phyloP scores from a whole-genome alignment of 2,329 filamentous ascomycete species.

The Thermoascus crustaceus region DNA sequence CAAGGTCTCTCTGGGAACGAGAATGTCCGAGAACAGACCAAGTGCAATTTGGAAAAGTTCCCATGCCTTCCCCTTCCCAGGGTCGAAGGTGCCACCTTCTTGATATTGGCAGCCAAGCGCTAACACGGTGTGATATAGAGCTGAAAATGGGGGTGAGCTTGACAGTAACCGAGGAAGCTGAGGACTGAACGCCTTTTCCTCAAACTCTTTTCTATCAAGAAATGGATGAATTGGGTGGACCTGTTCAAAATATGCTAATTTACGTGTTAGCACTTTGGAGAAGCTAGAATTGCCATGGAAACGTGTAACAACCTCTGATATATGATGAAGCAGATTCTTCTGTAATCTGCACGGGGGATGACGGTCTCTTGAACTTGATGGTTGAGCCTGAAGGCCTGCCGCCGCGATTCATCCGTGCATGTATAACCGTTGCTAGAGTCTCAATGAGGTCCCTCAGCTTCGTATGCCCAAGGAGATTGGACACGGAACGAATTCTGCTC shows the following conservation, averaged over 20 bases:
- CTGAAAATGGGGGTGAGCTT: conserved; percentile 25
- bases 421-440: conserved; percentile 11
- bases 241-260: conserved; percentile 32
- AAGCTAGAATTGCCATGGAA: conserved; percentile 5
- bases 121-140: conserved; percentile 32
- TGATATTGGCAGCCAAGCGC: conserved; percentile 33
- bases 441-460: conserved; percentile 18
- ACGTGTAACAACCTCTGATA: conserved; percentile 7
- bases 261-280: background rate
- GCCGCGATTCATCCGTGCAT: conserved; percentile 10
- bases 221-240: conserved; percentile 36
- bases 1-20: conserved; percentile 17
- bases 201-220: conserved; percentile 30
- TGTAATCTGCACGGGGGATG: conserved; percentile 8
- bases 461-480: conserved; percentile 17
- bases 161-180: conserved; percentile 18
- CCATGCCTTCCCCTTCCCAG: conserved; percentile 33
- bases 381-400: conserved; percentile 2
- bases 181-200: conserved; percentile 20
- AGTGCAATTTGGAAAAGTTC: conserved; percentile 32
- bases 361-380: conserved; percentile 12
- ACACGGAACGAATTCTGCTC: conserved; percentile 21
- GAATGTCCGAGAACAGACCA: conserved; percentile 26
- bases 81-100: conserved; percentile 31
- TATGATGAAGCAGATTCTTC: conserved; percentile 8